Evolutionary conservation across 257 asterid species (phyloP).

Genomic region (Solanum clarkiae): DNA sequence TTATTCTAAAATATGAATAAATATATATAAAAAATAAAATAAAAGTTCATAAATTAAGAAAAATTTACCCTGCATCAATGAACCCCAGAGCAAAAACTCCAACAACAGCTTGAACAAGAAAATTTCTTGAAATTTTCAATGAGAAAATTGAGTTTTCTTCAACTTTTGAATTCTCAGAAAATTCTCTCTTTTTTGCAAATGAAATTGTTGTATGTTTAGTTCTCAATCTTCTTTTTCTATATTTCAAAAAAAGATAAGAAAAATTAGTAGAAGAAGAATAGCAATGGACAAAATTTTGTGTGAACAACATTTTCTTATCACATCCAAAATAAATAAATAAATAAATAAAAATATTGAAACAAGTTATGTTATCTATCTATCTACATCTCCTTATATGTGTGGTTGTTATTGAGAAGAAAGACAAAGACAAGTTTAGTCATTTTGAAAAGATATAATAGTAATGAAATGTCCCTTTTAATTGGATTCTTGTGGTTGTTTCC

Average conservation of each 20-base stretch:
- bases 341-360: background rate
- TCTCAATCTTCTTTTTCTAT: background rate
- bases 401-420: background rate
- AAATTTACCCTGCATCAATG: constrained; percentile 76
- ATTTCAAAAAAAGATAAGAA: constrained; percentile 4
- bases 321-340: background rate
- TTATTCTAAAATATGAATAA: background rate
- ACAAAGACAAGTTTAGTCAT: background rate
- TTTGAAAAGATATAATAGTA: background rate
- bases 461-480: background rate
- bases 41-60: background rate
- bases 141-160: constrained; percentile 15
- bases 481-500: background rate
- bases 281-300: constrained; percentile 1
- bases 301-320: constrained; percentile 16
- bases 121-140: constrained; percentile 17
- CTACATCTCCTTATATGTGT: background rate
- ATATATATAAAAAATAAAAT: background rate
- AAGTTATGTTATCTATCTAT: background rate
- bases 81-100: constrained; percentile 64
- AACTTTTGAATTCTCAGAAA: constrained; percentile 17
- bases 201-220: background rate
- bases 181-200: constrained; percentile 30
- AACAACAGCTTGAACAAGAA: constrained; percentile 40
- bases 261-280: background rate